Conservation (phyloP, 208 protist genomes). For the Trypanosomatidae sp. region DNA sequence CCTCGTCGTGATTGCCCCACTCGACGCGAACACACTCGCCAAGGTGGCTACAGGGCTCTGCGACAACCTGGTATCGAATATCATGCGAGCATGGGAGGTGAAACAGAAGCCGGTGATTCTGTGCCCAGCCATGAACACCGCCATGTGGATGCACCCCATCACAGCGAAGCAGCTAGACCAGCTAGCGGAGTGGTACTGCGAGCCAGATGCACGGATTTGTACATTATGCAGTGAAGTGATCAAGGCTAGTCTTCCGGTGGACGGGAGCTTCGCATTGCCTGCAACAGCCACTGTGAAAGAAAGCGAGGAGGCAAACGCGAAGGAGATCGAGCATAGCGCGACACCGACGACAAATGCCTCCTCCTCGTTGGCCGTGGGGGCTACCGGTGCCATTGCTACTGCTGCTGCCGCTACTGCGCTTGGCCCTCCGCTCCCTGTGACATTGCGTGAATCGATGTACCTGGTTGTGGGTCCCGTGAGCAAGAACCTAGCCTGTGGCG, state of each 20-base stretch:
- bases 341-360: background rate
- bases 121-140: constrained; percentile 98
- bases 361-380: background rate
- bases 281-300: background rate
- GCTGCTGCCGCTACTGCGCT: background rate
- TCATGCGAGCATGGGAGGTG: constrained; percentile 96
- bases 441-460: constrained; percentile 56
- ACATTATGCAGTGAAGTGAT: background rate
- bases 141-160: constrained; percentile 97
- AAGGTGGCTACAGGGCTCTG: constrained; percentile 94
- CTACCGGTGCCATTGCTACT: background rate
- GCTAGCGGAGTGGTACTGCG: constrained; percentile 60
- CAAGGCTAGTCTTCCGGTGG: background rate
- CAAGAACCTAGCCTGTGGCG: constrained; percentile 95
- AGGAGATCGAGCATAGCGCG: background rate
- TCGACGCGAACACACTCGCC: constrained; percentile 97
- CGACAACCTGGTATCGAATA: constrained; percentile 96
- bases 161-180: constrained; percentile 76
- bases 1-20: constrained; percentile 94
- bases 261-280: background rate
- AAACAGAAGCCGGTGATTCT: constrained; percentile 91
- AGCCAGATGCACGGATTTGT: background rate
- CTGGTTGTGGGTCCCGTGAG: constrained; percentile 89
- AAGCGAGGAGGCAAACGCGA: background rate
- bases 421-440: constrained; percentile 21